Evolutionary conservation across 83 land plant species (phyloP).

Genomic region (Picea mariana): DNA sequence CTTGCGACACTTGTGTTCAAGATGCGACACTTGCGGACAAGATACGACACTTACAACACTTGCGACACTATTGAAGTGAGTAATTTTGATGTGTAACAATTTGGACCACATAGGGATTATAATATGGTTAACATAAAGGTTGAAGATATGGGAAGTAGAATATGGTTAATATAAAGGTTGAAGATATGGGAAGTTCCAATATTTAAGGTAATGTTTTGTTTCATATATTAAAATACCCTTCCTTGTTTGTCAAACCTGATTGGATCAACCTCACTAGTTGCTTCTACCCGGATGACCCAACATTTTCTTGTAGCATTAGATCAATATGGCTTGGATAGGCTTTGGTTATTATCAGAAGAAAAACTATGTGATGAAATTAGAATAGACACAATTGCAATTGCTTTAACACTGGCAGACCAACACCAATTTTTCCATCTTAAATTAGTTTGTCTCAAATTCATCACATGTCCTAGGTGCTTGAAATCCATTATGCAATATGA

Average conservation of each 20-base stretch:
- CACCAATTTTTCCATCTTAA: constrained; percentile 79
- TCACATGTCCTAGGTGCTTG: constrained; percentile 49
- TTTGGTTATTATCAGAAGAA: constrained; percentile 78
- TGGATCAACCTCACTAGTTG: constrained; percentile 44
- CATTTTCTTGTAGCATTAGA: constrained; percentile 91
- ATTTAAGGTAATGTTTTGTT: constrained; percentile 80
- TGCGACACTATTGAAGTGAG: no score
- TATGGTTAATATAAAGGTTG: constrained; percentile 43
- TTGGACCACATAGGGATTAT: no score
- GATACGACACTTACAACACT: no score
- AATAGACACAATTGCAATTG: constrained; percentile 83
- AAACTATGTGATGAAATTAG: constrained; percentile 73
- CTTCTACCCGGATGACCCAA: constrained; percentile 76
- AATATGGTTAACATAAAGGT: constrained; percentile 48
- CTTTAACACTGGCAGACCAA: constrained; percentile 89
- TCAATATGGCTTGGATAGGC: constrained; percentile 72
- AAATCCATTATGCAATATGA: constrained; percentile 2
- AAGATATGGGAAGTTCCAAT: constrained; percentile 76
- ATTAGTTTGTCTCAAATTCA: constrained; percentile 70
- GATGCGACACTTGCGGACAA: no score
- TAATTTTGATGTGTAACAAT: no score
- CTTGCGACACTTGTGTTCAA: no score
- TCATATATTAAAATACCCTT: constrained; percentile 73
- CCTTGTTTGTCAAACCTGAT: constrained; percentile 70
- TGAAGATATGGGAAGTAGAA: constrained; percentile 65